phyloP scores from a whole-genome alignment of 2,329 filamentous ascomycete genomes.

The Cordyceps cicadae region DNA sequence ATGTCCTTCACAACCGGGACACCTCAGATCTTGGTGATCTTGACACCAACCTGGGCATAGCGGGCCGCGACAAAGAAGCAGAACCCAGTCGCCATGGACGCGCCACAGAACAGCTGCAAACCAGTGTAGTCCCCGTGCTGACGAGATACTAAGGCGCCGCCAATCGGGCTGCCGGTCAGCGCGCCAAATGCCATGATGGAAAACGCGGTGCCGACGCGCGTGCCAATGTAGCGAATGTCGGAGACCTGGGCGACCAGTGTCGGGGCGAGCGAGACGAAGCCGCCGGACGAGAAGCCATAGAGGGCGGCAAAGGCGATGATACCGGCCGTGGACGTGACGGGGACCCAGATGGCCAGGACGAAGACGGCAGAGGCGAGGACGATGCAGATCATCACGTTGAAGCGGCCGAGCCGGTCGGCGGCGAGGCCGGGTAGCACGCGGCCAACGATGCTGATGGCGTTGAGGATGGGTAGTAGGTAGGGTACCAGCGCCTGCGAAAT shows the following conservation, averaged over 20 bases:
- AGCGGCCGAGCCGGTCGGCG: slow-evolving; percentile 37
- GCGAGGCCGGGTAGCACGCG: slow-evolving; percentile 43
- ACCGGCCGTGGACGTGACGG: slow-evolving; percentile 41
- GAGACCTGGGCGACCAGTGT: slow-evolving; percentile 62
- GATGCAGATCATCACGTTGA: slow-evolving; percentile 44
- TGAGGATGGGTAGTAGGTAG: slow-evolving; percentile 50
- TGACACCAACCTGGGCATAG: slow-evolving; percentile 27
- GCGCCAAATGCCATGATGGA: slow-evolving; percentile 54
- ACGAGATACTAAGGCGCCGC: slow-evolving; percentile 48
- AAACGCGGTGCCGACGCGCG: slow-evolving; percentile 57
- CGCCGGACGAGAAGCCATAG: slow-evolving; percentile 62
- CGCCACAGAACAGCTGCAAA: slow-evolving; percentile 58
- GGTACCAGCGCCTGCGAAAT: slow-evolving; percentile 33
- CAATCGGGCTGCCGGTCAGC: slow-evolving; percentile 60
- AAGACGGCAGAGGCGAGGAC: slow-evolving; percentile 39
- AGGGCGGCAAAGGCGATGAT: slow-evolving; percentile 58
- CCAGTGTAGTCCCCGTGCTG: slow-evolving; percentile 47
- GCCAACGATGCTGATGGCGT: slow-evolving; percentile 43
- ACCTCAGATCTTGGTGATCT: neutral
- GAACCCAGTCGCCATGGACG: slow-evolving; percentile 31
- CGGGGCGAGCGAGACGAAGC: slow-evolving; percentile 55
- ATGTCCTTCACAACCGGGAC: too few species aligned
- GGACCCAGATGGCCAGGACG: slow-evolving; percentile 40
- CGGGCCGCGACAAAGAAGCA: slow-evolving; percentile 24
- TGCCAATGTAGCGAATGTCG: slow-evolving; percentile 60